Conservation (phyloP, 2,329 filamentous ascomycete genomes). For the Monosporascus sp. region DNA sequence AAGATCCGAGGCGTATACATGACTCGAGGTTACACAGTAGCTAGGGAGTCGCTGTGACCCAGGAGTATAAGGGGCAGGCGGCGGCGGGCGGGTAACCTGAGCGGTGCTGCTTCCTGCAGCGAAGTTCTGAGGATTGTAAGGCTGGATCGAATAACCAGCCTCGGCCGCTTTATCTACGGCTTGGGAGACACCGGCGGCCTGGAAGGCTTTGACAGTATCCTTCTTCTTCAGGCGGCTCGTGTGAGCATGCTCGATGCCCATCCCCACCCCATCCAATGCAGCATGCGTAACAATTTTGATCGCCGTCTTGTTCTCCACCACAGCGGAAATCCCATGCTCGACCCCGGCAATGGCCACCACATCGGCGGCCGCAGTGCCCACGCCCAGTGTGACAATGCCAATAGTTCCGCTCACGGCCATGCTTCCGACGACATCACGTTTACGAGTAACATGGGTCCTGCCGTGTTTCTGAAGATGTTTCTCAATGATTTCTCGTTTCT, state of each 20-base stretch:
- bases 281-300: constrained; percentile 29
- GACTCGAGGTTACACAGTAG: neutral
- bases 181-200: constrained; percentile 27
- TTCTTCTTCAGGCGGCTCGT: constrained; percentile 29
- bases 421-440: constrained; percentile 34
- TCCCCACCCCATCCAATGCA: constrained; percentile 30
- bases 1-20: neutral
- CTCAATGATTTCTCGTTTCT: constrained; percentile 36
- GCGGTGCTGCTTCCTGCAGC: neutral
- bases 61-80: constrained; percentile 1
- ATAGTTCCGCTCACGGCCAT: constrained; percentile 33
- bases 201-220: constrained; percentile 26
- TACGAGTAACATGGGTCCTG: constrained; percentile 31
- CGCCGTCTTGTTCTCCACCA: constrained; percentile 27
- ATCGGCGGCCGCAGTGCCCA: constrained; percentile 30
- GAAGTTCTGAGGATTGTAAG: constrained; percentile 9
- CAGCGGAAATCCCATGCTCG: constrained; percentile 23
- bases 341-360: constrained; percentile 28
- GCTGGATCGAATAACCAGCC: constrained; percentile 13
- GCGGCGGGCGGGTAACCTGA: neutral
- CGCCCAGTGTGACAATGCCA: constrained; percentile 29
- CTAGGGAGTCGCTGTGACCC: constrained; percentile 3
- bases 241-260: constrained; percentile 30
- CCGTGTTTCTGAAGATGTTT: constrained; percentile 28
- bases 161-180: constrained; percentile 24